Percentiles rank a stretch among this genome's conserved stretches.
Conservation (phyloP, 2,329 filamentous ascomycete genomes). For the Stachybotrys elegans region DNA sequence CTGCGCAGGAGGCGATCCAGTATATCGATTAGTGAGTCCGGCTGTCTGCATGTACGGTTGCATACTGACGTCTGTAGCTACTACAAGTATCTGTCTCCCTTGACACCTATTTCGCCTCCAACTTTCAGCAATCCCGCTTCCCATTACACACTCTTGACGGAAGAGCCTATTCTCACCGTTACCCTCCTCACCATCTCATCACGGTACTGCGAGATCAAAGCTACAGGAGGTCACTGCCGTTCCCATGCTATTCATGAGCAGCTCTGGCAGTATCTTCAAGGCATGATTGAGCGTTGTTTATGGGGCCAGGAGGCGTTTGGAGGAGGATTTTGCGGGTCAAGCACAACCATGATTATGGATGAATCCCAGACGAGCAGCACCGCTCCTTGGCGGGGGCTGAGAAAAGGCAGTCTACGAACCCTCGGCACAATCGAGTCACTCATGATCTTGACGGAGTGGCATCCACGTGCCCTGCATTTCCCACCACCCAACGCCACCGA, state of each 20-base stretch:
- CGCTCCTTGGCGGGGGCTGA: slow-evolving; percentile 63
- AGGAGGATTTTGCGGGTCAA: slow-evolving; percentile 75
- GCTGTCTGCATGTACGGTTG: background rate
- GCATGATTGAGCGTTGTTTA: slow-evolving; percentile 91
- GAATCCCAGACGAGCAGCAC: slow-evolving; percentile 62
- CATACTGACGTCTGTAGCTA: slow-evolving; percentile 50
- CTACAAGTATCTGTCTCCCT: slow-evolving; percentile 82
- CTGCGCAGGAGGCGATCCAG: slow-evolving; percentile 83
- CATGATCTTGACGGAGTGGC: slow-evolving; percentile 94
- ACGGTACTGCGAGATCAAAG: slow-evolving; percentile 74
- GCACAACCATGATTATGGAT: slow-evolving; percentile 42
- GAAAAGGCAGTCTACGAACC: slow-evolving; percentile 77
- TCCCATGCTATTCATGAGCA: slow-evolving; percentile 92
- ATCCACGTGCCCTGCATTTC: slow-evolving; percentile 90
- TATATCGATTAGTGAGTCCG: slow-evolving; percentile 81
- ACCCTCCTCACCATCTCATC: slow-evolving; percentile 89
- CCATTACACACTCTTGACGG: slow-evolving; percentile 73
- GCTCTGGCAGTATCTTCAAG: slow-evolving; percentile 87
- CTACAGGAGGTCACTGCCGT: slow-evolving; percentile 75
- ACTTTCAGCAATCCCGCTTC: slow-evolving; percentile 80
- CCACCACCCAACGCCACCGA: slow-evolving; percentile 73
- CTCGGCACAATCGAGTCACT: slow-evolving; percentile 92
- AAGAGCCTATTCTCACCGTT: slow-evolving; percentile 89
- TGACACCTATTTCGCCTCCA: slow-evolving; percentile 90
- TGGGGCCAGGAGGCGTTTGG: slow-evolving; percentile 97